Evolutionary conservation across 352 stramenopile species (phyloP), one percentile per base, ranked within the genome.

Genomic region (Phytophthora syringae): DNA sequence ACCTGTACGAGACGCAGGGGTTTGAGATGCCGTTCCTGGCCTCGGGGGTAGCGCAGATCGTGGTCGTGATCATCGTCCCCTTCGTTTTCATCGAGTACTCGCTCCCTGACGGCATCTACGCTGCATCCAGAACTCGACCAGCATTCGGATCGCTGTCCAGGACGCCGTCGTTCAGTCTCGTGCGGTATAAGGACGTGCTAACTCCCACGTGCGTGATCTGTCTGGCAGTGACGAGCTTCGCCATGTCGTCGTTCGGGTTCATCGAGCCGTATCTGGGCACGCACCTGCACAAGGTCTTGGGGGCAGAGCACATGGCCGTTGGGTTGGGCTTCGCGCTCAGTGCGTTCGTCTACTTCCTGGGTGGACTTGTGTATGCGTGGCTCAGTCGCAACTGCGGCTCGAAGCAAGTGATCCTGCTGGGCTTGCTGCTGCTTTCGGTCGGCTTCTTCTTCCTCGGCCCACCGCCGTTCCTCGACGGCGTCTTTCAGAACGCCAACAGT

Each of bases 1-100:
- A 80, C 11, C 52, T 90, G 13, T 90, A 77, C 64, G 71, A 87
- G 43, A 76, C 67, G 21, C 67, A 78, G 39, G 83, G 83, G 18
- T 84, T 82, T 36, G 60, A 80, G 45, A 70, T 89, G 52, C 83
- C 83, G 9, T 92, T 92, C 58, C 47, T 92, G 5, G 65, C 59
- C 7, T 86, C 80, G 10, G 83, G 83, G 3, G 70, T 86, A 11
- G 75, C 79, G 18, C 83, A 92, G 62, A 69, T 92, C 22, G 42
- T 80, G 25, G 67, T 84, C 10, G 77, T 92, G 48, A 84, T 92
- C 70, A 28, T 88, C 25, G 65, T 90, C 3, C 83, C 83, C 9
- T 86, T 88, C 48, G 55, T 90, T 44, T 92, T 92, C 60, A 86
- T 92, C 58, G 83, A 92, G 55, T 92, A 92, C 62, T 77, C 76